phyloP scores from a whole-genome alignment of 1,284 basidiomycete genomes.

The Cryptococcus wingfieldii region DNA sequence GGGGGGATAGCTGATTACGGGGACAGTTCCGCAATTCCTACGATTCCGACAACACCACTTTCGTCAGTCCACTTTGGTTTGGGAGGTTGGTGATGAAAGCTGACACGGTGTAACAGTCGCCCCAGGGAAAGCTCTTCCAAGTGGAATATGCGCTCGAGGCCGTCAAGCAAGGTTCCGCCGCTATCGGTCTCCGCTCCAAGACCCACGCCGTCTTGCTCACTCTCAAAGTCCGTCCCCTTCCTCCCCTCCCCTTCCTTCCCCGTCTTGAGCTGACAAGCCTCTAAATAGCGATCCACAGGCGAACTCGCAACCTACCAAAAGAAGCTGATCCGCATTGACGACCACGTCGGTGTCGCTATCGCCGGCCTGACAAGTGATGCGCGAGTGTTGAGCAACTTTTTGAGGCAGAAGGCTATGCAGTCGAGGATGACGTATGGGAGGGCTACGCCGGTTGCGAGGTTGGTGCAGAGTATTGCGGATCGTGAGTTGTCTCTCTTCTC shows the following conservation, averaged over 20 bases:
- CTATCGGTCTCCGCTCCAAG: constrained; percentile 90
- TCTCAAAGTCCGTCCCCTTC: constrained; percentile 63
- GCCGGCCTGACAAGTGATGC: constrained; percentile 97
- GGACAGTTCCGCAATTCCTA: constrained; percentile 86
- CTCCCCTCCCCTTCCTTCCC: background rate
- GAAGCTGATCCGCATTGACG: constrained; percentile 99
- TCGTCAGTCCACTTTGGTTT: constrained; percentile 48
- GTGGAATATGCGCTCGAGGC: constrained; percentile 99
- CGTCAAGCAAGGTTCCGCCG: constrained; percentile 98
- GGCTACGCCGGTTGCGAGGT: constrained; percentile 86
- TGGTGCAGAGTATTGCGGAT: constrained; percentile 90
- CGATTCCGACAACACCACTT: constrained; percentile 94
- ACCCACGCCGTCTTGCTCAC: constrained; percentile 92
- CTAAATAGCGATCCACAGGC: constrained; percentile 82
- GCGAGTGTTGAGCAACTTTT: constrained; percentile 95
- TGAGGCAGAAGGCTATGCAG: constrained; percentile 97
- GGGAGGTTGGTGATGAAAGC: background rate
- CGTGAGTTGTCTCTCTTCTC: constrained; percentile 54
- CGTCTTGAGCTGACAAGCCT: background rate
- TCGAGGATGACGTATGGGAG: constrained; percentile 93
- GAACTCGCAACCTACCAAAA: constrained; percentile 98
- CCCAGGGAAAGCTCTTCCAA: constrained; percentile 57
- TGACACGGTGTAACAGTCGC: constrained; percentile 27
- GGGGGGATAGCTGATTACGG: constrained; percentile 3
- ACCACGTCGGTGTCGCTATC: constrained; percentile 97